A percentile compares a stretch with the other conserved stretches of the same genome.
These are phyloP conservation scores for Lithohypha guttulata DNA, from an alignment of 2,329 filamentous ascomycete genomes.

Conservation along the genomic window DNA sequence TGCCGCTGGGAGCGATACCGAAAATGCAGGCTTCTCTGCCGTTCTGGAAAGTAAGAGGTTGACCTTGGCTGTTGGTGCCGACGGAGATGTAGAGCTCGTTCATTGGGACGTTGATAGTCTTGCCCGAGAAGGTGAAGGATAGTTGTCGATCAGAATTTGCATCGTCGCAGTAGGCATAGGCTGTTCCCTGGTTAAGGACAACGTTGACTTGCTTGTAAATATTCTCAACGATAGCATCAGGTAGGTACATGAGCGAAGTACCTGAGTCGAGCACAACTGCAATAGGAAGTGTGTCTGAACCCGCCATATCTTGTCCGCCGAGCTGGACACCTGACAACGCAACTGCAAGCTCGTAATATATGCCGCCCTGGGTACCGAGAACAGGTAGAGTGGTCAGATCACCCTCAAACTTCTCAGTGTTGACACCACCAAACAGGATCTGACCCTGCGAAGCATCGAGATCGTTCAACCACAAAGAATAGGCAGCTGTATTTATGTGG, in stretches of 20 bases:
- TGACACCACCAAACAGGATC: conserved; percentile 66
- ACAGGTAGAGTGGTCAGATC: conserved; percentile 57
- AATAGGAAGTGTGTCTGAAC: conserved; percentile 30
- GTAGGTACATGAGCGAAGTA: conserved; percentile 57
- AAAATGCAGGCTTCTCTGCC: conserved; percentile 32
- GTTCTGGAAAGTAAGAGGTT: conserved; percentile 27
- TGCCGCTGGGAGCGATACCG: conserved; percentile 41
- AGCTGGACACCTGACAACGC: conserved; percentile 50
- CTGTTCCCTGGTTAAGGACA: conserved; percentile 47
- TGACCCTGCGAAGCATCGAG: conserved; percentile 53
- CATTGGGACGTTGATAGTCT: conserved; percentile 44
- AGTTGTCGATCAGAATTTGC: conserved; percentile 40
- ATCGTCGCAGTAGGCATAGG: conserved; percentile 44
- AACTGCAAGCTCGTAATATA: conserved; percentile 57
- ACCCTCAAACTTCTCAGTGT: conserved; percentile 54
- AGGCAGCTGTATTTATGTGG: conserved; percentile 55
- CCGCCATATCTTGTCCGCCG: conserved; percentile 18
- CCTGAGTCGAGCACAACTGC: conserved; percentile 63
- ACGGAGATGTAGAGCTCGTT: conserved; percentile 46
- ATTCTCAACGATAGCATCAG: conserved; percentile 36
- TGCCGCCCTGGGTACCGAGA: conserved; percentile 39
- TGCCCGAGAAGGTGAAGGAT: conserved; percentile 47
- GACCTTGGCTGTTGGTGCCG: conserved; percentile 30
- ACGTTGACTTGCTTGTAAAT: conserved; percentile 52
- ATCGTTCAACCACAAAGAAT: conserved; percentile 67